Percentiles rank a stretch among this genome's conserved stretches.
Evolutionary conservation across 441 rosid genomes (phyloP).

Genomic region (Daphne laureola): DNA sequence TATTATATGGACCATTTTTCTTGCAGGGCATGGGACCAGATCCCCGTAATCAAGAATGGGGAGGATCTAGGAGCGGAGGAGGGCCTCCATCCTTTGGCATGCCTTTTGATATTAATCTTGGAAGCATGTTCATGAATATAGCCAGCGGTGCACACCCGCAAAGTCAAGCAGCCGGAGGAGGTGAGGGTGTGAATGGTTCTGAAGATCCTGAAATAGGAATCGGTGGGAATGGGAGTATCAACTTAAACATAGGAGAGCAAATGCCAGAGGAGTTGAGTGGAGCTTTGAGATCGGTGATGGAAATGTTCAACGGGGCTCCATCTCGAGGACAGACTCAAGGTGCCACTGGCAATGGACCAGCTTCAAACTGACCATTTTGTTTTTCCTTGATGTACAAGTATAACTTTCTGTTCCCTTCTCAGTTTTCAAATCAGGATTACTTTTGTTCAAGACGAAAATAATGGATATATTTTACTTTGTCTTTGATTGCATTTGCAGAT

Average conservation of each 20-base stretch:
- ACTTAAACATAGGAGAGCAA: slow-evolving; percentile 19
- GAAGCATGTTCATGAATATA: slow-evolving; percentile 44
- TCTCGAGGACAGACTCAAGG: slow-evolving; percentile 23
- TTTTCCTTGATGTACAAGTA: no score
- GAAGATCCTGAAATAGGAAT: slow-evolving; percentile 34
- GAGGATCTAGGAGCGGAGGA: slow-evolving; percentile 26
- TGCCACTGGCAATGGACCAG: not conserved
- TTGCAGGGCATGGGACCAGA: slow-evolving; percentile 24
- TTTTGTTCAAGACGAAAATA: no score
- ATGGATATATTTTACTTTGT: no score
- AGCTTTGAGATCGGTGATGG: slow-evolving; percentile 65
- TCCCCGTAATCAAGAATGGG: slow-evolving; percentile 22
- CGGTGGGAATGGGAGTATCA: slow-evolving; percentile 42
- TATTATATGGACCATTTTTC: not conserved
- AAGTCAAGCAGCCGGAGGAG: slow-evolving; percentile 24
- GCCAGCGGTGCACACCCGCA: slow-evolving; percentile 26
- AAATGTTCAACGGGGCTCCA: slow-evolving; percentile 54
- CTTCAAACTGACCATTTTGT: not conserved
- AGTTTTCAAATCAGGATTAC: no score
- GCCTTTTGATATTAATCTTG: slow-evolving; percentile 33
- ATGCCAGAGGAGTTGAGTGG: slow-evolving; percentile 55
- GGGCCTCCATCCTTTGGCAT: slow-evolving; percentile 24
- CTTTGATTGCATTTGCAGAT: no score
- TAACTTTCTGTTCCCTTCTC: no score
- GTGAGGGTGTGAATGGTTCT: slow-evolving; percentile 13